Conservation (phyloP, 83 land plant genomes). For the Larix sibirica region DNA sequence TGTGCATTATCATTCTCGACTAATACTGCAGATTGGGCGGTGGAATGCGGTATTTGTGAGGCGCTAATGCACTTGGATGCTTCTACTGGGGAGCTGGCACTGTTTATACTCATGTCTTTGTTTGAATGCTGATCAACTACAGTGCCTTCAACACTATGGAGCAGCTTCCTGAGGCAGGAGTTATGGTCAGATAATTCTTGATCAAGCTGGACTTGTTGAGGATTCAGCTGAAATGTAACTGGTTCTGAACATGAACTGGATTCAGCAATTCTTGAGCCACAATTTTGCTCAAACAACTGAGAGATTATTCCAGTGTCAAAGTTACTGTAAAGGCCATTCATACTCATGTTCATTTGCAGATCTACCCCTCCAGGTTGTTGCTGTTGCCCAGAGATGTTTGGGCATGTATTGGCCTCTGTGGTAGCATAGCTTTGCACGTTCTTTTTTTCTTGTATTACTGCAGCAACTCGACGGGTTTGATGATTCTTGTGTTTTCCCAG, state of each 20-base stretch:
- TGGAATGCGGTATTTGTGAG: neutral
- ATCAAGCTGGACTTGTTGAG: neutral
- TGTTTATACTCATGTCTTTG: neutral
- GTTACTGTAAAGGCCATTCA: neutral
- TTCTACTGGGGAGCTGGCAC: neutral
- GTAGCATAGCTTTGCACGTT: conserved; percentile 10
- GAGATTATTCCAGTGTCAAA: neutral
- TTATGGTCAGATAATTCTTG: neutral
- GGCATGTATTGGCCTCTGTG: neutral
- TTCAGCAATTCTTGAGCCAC: neutral
- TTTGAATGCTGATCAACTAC: neutral
- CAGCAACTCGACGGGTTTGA: conserved; percentile 14
- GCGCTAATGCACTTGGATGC: neutral
- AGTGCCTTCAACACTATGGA: neutral
- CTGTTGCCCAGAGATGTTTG: neutral
- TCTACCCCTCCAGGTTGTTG: neutral
- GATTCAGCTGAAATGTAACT: neutral
- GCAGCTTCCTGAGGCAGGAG: neutral
- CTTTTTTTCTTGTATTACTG: conserved; percentile 15
- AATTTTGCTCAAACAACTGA: conserved; percentile 8
- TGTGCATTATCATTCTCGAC: neutral
- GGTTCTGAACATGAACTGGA: neutral
- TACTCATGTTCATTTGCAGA: neutral
- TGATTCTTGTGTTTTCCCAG: conserved; percentile 50
- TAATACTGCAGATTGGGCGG: neutral